Base-by-base conservation (phyloP, 164 flowering plant species). In the Buxus sempervirens region DNA sequence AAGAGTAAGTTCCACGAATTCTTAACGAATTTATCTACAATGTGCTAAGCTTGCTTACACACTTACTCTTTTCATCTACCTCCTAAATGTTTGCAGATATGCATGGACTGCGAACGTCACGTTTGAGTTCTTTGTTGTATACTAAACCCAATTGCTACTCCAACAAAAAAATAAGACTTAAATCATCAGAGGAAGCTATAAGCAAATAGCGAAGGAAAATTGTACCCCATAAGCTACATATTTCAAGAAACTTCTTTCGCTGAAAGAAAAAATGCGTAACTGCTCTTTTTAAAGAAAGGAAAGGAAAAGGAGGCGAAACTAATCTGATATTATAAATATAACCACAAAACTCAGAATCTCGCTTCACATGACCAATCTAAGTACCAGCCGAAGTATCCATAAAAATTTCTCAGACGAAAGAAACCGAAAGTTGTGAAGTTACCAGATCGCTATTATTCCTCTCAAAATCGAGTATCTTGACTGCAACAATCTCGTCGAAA, bases 391-490 rank as follows among this genome's bases (percentile, higher is more conserved):
- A 7, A 7, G 3, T 32, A 32, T 32, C 38, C 38, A 32, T 32
- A 54, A 20, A 25, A 58, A 9, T 53, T 12, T 18, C 15, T 23
- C 19, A 26, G 9, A 27, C 12, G 62, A 20, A 9, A 6, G 20
- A 4, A n/a, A 4, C 8, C 0, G 18, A 55, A 19, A n/a, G 26
- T 36, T 12, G 51, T 36, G 27, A 51, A 54, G 9, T 74, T 80
- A 90, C 96, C 88, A 90, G 82, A 83, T 91, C 90, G 67, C 82
- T 60, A 27, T 86, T 90, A 21, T 76, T 75, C 8, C 95, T 83
- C 72, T 95, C 96, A 62, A 90, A 89, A 77, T 95, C 98, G 23
- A 95, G 89, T 48, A 91, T 89, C 78, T 95, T 92, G 74, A 95
- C 83, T 1, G 98, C 97, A 4, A 94, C 96, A 41, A 85, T 51